Conservation (phyloP, 2,329 filamentous ascomycete species). For the Ampelomyces quisqualis region DNA sequence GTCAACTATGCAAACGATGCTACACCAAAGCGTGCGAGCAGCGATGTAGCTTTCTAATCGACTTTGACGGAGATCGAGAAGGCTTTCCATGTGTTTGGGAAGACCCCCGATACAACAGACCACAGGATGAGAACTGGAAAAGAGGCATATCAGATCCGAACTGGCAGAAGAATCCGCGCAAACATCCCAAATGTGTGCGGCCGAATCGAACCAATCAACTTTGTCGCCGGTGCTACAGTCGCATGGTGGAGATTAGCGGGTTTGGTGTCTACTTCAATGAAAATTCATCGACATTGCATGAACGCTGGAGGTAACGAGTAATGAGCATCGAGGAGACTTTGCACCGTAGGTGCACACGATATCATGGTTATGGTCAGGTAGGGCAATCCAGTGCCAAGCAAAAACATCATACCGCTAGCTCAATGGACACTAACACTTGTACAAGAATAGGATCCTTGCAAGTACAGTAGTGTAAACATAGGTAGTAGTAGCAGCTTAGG, state of each 20-base stretch:
- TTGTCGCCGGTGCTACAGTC: conserved; percentile 26
- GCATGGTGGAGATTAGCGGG: conserved; percentile 27
- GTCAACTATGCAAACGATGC: conserved; percentile 27
- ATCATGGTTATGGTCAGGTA: no score
- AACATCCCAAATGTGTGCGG: conserved; percentile 23
- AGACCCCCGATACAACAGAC: conserved; percentile 15
- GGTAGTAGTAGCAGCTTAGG: no score
- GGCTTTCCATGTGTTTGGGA: conserved; percentile 28
- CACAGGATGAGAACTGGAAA: conserved; percentile 22
- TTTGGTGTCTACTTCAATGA: conserved; percentile 26
- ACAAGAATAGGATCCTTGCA: no score
- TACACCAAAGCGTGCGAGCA: conserved; percentile 22
- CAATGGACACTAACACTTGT: no score
- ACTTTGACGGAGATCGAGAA: conserved; percentile 25
- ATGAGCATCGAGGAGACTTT: no score
- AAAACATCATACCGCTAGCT: no score
- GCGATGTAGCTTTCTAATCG: conserved; percentile 14
- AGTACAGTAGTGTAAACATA: no score
- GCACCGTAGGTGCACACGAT: no score
- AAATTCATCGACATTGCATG: no score
- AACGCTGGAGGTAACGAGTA: no score
- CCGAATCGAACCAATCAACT: conserved; percentile 18
- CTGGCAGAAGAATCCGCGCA: conserved; percentile 27
- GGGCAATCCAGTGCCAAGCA: no score
- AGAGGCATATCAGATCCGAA: conserved; percentile 22